Conservation (phyloP, 768 basidiomycete genomes). For the Crassisporium funariophilum region DNA sequence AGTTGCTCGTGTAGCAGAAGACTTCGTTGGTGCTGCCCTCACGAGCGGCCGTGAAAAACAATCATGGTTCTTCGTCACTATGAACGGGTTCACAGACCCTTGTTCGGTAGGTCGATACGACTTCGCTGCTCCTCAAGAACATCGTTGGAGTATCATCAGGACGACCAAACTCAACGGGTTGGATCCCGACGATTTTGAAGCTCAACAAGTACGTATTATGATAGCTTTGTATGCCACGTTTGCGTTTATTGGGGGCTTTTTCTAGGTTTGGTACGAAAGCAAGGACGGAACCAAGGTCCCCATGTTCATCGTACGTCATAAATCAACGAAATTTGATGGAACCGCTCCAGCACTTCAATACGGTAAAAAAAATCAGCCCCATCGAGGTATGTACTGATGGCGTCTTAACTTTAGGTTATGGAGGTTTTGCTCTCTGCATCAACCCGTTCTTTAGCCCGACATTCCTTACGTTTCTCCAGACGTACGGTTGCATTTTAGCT, state of each 20-base stretch:
- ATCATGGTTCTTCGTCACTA: constrained; percentile 61
- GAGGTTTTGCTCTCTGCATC: constrained; percentile 77
- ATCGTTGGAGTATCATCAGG: constrained; percentile 59
- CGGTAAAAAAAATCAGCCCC: too few species aligned
- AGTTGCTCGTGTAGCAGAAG: constrained; percentile 57
- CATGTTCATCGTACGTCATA: constrained; percentile 84
- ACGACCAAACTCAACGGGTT: constrained; percentile 62
- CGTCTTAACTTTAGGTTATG: constrained; percentile 56
- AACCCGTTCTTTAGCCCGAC: constrained; percentile 72
- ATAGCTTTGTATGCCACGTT: not conserved
- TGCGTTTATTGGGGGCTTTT: not conserved
- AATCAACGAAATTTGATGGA: constrained; percentile 68
- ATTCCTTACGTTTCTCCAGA: constrained; percentile 72
- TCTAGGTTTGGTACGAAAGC: constrained; percentile 73
- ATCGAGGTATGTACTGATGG: not conserved
- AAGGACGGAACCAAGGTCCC: constrained; percentile 82
- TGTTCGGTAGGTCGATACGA: constrained; percentile 66
- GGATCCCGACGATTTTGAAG: constrained; percentile 65
- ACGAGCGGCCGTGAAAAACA: constrained; percentile 54
- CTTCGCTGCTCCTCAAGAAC: constrained; percentile 52
- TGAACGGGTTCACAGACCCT: constrained; percentile 74
- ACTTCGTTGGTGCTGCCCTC: constrained; percentile 67
- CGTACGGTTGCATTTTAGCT: constrained; percentile 69
- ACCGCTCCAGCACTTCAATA: constrained; percentile 79
- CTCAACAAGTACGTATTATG: constrained; percentile 52